phyloP scores from a whole-genome alignment of 73 alveolate genomes.

The Paramecium primaurelia region DNA sequence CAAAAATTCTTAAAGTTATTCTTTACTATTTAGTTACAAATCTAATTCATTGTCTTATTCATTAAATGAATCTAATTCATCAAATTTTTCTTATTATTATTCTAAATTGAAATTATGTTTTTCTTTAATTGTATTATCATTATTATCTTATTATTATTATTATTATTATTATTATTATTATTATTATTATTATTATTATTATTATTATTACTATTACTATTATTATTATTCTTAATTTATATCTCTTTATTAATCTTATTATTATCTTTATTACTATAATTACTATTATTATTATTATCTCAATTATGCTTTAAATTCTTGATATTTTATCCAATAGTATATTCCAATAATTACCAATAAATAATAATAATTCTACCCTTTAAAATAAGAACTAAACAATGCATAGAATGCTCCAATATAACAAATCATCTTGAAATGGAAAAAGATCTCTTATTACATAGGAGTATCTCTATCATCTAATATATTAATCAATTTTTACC shows the following conservation, averaged over 20 bases:
- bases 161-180: no score
- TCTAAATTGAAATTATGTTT: background rate
- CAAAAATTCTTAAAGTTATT: background rate
- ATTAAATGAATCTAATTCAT: background rate
- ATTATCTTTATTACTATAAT: background rate
- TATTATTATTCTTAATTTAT: background rate
- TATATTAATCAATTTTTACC: background rate
- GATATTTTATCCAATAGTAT: slow-evolving; percentile 2
- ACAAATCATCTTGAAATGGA: background rate
- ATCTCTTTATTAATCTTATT: background rate
- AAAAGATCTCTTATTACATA: background rate
- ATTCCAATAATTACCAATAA: background rate
- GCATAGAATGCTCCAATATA: background rate
- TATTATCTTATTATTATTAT: no score
- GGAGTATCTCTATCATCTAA: background rate
- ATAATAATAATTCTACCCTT: background rate
- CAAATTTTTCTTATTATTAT: background rate
- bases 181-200: background rate
- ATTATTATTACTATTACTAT: background rate
- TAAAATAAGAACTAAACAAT: background rate
- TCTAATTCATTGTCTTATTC: background rate
- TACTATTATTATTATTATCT: background rate
- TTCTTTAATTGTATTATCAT: no score
- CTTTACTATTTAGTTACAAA: background rate
- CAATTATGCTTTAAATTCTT: background rate